Percentiles rank a stretch among this genome's conserved stretches.
phyloP scores from a whole-genome alignment of 257 asterid genomes.

The Jasminum sambac region DNA sequence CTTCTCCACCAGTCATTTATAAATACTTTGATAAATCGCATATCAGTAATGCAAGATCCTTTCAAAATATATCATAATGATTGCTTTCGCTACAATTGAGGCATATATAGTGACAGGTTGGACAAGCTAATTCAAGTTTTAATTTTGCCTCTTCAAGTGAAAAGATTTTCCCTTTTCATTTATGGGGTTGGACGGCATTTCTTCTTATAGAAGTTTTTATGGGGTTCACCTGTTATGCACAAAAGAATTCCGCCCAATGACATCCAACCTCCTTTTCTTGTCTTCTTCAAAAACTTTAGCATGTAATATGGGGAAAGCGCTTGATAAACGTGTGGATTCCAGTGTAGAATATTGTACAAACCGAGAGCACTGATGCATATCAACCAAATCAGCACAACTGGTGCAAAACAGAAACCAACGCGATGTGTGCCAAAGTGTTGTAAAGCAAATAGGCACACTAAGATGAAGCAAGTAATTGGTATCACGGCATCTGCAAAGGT shows the following conservation, averaged over 20 bases:
- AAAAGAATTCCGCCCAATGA: slow-evolving; percentile 92
- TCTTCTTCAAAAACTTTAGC: slow-evolving; percentile 85
- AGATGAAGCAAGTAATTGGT: slow-evolving; percentile 94
- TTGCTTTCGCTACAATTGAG: not conserved
- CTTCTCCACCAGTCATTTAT: no score
- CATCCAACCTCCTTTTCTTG: slow-evolving; percentile 97
- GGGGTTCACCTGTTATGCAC: slow-evolving; percentile 82
- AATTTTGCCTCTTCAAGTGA: not conserved
- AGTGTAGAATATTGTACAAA: slow-evolving; percentile 70
- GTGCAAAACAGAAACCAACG: slow-evolving; percentile 83
- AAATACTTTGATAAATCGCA: not conserved
- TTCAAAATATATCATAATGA: not conserved
- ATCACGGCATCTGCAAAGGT: slow-evolving; percentile 83
- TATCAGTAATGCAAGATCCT: not conserved
- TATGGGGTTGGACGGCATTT: not conserved
- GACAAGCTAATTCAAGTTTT: not conserved
- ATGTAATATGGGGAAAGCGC: slow-evolving; percentile 91
- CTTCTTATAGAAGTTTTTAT: not conserved
- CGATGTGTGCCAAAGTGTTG: slow-evolving; percentile 98
- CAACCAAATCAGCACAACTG: slow-evolving; percentile 77
- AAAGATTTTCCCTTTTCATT: not conserved
- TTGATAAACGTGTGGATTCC: slow-evolving; percentile 86
- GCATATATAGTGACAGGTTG: not conserved
- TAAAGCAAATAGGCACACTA: slow-evolving; percentile 86
- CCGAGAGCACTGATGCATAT: slow-evolving; percentile 84